Base-by-base conservation (phyloP, 2,329 filamentous ascomycete species). In the Xylaria hypoxylon region DNA sequence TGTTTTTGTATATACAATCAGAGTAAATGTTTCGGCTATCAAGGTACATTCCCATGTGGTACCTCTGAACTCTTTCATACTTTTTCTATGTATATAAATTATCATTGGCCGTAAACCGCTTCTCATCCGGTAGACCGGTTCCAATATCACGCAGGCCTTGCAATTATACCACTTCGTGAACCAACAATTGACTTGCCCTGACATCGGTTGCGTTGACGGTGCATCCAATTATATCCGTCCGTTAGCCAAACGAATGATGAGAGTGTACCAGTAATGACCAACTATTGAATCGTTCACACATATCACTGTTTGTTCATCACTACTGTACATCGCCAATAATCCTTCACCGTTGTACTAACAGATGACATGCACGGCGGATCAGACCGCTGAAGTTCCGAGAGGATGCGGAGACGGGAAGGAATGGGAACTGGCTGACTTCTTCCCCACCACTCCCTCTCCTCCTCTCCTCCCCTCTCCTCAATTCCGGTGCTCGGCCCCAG, bases 321-420 rank as follows among this genome's bases (percentile, higher is more conserved):
- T 38, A 5, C 35, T 38, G 35, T 15, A 28, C 15, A 33, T 55
- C 35, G 24, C 52, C 33, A 57, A 51, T 33, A 40, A 45, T 47
- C 5, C 17, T 26, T 31, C n/a, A 10, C 11, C 56, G 31, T n/a
- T 24, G 19, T 47, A 38, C 35, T 61, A 33, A 42, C 28, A 48
- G 60, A 51, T 35, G 42, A 51, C 40, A 22, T 64, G 59, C 56
- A 62, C 63, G 38, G 42, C 59, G 67, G 67, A 61, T 58, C 52
- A 66, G 45, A 48, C 56, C 57, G 64, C 56, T 59, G 45, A 53
- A 60, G 44, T 44, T 61, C 64, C 67, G 66, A 56, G 65, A 57
- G 38, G 48, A 48, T 48, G 58, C 53, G 55, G 59, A 59, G 38
- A 66, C 59, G 63, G 66, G 63, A 60, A 68, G 66, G 55, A 68